These are phyloP conservation scores for Exophiala sideris DNA, from an alignment of 2,329 filamentous ascomycete species.

Conservation along the genomic window DNA sequence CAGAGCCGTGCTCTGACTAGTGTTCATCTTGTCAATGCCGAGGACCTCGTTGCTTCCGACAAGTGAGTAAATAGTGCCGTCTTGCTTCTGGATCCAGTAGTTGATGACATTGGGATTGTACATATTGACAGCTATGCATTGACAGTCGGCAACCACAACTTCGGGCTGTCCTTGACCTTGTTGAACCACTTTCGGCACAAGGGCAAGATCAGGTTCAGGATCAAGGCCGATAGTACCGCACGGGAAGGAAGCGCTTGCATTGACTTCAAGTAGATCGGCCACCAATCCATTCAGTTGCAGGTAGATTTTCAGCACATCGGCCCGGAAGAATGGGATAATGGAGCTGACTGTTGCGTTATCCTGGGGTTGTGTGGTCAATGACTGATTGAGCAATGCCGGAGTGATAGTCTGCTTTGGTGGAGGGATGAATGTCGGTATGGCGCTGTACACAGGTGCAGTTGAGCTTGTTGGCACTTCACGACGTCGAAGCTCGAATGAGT, in stretches of 20 bases:
- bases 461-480: constrained; percentile 8
- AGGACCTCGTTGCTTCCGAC: constrained; percentile 25
- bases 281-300: constrained; percentile 25
- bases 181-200: constrained; percentile 24
- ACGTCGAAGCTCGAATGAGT: constrained; percentile 5
- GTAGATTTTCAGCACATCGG: constrained; percentile 19
- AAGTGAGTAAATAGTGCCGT: constrained; percentile 24
- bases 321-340: constrained; percentile 23
- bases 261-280: constrained; percentile 23
- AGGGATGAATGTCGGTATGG: constrained; percentile 24
- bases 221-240: constrained; percentile 24
- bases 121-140: constrained; percentile 28
- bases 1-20: constrained; percentile 18
- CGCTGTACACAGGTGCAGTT: constrained; percentile 2
- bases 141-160: constrained; percentile 23
- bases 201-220: constrained; percentile 21
- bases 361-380: constrained; percentile 23
- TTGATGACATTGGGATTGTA: constrained; percentile 24
- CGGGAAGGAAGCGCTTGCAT: constrained; percentile 23
- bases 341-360: constrained; percentile 25
- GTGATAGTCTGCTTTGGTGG: constrained; percentile 27
- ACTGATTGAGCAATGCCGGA: constrained; percentile 22
- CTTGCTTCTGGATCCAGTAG: constrained; percentile 23
- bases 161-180: constrained; percentile 20
- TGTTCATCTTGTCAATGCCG: constrained; percentile 25